Evolutionary conservation across 2,329 filamentous ascomycete genomes (phyloP), one percentile per base, ranked within the genome.

Genomic region (Pyrenophora seminiperda): DNA sequence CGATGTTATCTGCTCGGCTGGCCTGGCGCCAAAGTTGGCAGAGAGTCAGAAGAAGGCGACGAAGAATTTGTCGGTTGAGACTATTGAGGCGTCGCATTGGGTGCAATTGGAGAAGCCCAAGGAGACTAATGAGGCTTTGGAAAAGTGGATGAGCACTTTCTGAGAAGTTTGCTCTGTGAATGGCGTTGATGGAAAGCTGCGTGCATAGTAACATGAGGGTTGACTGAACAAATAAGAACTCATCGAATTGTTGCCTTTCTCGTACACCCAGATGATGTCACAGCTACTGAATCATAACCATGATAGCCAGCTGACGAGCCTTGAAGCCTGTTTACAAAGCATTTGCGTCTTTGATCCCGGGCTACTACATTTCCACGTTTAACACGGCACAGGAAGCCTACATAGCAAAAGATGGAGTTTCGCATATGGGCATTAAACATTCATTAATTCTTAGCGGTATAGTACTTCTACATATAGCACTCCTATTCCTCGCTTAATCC

Each of bases 1-100:
- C 44, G 77, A 79, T 46, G 41, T 53, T 2, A 39, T 61, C 5
- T 65, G 75, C 10, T 77, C 75, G 17, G 48, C 58, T 7, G 57
- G 48, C 20, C 63, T 59, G 3, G 65, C 66, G 3, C 59, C 73
- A 3, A 68, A 68, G 19, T 37, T 76, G n/a, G 59, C 56, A 0
- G 72, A 75, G 49, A 61, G 59, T 0, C 72, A 73, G 69, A 64
- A 69, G 22, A 57, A 70, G 48, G 52, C 54, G 6, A 73, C 70
- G 38, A 66, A 65, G 33, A 68, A 77, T 6, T 55, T 81, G 34
- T 76, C 73, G 1, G 72, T 75, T 14, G 68, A 78, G 74, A 13
- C 77, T 76, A 48, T 79, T 73, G 62, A 81, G 20, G 19, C 56
- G 3, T 57, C 20, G 9, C 66, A 69, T 56, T 69, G 63, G 65